Conservation (phyloP, 2,329 filamentous ascomycete genomes). For the Onygena corvina region DNA sequence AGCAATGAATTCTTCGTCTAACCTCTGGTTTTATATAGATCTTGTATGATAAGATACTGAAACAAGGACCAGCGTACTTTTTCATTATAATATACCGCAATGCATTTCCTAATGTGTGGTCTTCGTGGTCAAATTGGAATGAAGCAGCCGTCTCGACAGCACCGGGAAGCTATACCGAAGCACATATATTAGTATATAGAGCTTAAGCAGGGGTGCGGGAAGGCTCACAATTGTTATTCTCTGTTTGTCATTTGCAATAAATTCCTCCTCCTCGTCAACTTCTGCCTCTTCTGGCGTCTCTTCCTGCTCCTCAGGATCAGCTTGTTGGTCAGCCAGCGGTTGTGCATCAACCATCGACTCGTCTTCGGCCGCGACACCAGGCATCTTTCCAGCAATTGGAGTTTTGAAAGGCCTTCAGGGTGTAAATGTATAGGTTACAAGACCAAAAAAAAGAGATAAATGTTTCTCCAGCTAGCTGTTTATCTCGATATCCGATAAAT, state of each 20-base stretch:
- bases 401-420: too few relatives aligned
- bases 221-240: constrained; percentile 49
- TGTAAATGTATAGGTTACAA: background rate
- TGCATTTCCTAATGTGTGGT: constrained; percentile 90
- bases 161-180: constrained; percentile 56
- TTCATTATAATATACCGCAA: constrained; percentile 96
- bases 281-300: constrained; percentile 41
- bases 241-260: constrained; percentile 33
- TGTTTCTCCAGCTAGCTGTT: background rate
- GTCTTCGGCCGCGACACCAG: constrained; percentile 29
- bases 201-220: background rate
- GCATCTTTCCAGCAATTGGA: too few relatives aligned
- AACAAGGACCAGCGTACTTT: constrained; percentile 53
- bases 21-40: background rate
- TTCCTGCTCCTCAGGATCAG: constrained; percentile 32
- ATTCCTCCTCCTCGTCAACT: constrained; percentile 40
- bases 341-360: constrained; percentile 33
- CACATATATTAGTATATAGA: background rate
- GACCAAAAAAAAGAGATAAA: background rate
- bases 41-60: background rate
- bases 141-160: constrained; percentile 77
- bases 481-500: background rate
- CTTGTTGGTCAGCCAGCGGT: constrained; percentile 16
- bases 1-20: background rate
- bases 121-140: constrained; percentile 87